Conservation (phyloP, 306 rosid genomes). For the Adenanthera pavonina region DNA sequence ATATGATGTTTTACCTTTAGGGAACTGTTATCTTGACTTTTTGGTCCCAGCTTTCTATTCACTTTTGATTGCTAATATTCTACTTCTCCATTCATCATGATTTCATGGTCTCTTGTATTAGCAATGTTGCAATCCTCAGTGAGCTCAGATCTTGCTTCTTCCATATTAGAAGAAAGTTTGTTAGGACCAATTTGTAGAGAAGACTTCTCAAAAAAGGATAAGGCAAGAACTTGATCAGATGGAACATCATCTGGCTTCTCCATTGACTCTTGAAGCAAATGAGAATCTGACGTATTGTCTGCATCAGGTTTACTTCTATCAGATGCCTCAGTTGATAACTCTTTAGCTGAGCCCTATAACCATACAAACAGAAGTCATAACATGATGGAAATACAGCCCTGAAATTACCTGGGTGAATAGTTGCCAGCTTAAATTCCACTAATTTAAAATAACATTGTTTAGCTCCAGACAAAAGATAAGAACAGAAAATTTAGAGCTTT, state of each 20-base stretch:
- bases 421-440: neutral
- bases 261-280: too few species aligned
- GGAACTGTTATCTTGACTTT: neutral
- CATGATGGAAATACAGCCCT: neutral
- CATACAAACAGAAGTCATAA: neutral
- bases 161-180: neutral
- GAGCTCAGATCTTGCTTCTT: neutral
- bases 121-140: neutral
- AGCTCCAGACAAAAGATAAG: neutral
- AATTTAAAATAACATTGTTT: neutral
- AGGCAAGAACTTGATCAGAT: neutral
- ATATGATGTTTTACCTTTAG: neutral
- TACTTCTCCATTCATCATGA: neutral
- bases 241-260: neutral
- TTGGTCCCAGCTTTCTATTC: neutral
- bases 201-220: too few species aligned
- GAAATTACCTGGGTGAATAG: neutral
- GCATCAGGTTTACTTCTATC: neutral
- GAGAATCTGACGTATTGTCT: too few species aligned
- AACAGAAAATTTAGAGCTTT: neutral
- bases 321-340: neutral
- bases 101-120: neutral
- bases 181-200: neutral
- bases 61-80: neutral
- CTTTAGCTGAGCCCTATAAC: neutral